phyloP scores from a whole-genome alignment of 2,329 filamentous ascomycete genomes.

The Ambrosiella cleistominuta region DNA sequence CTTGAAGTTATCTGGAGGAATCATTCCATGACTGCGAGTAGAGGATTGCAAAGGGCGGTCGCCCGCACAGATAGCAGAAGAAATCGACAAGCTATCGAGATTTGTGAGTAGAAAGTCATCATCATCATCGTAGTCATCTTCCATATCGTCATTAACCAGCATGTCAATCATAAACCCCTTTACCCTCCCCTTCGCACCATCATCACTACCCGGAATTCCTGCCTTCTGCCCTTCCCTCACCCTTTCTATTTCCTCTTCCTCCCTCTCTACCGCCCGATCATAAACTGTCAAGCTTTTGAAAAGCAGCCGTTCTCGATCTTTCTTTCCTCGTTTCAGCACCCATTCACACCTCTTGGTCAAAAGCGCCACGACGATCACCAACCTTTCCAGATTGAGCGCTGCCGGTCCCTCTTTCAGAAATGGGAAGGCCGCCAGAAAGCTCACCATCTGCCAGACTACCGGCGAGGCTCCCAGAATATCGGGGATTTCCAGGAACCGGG shows the following conservation, averaged over 20 bases:
- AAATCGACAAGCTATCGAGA: constrained; percentile 48
- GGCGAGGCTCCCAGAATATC: constrained; percentile 50
- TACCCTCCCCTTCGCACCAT: background rate
- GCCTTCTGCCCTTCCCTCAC: background rate
- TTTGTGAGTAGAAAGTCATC: constrained; percentile 49
- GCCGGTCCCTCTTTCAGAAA: constrained; percentile 54
- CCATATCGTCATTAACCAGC: constrained; percentile 24
- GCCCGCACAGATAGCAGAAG: constrained; percentile 39
- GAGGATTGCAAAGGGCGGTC: constrained; percentile 18
- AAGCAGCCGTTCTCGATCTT: constrained; percentile 44
- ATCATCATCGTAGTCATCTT: constrained; percentile 25
- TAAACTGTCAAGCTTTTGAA: constrained; percentile 58
- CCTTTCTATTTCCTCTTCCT: constrained; percentile 14
- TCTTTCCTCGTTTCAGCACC: constrained; percentile 40
- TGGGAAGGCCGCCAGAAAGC: constrained; percentile 55
- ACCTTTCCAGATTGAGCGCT: constrained; percentile 49
- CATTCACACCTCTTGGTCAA: constrained; percentile 52
- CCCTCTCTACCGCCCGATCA: constrained; percentile 28
- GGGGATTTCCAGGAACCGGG: constrained; percentile 55
- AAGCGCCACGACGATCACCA: constrained; percentile 56
- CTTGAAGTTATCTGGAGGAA: constrained; percentile 56
- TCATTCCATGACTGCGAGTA: constrained; percentile 42
- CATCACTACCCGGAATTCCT: background rate
- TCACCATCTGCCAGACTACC: constrained; percentile 54
- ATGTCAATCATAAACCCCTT: constrained; percentile 30